Evolutionary conservation across 108 stramenopile genomes (phyloP).

Genomic region (Stephanodiscus triporus): DNA sequence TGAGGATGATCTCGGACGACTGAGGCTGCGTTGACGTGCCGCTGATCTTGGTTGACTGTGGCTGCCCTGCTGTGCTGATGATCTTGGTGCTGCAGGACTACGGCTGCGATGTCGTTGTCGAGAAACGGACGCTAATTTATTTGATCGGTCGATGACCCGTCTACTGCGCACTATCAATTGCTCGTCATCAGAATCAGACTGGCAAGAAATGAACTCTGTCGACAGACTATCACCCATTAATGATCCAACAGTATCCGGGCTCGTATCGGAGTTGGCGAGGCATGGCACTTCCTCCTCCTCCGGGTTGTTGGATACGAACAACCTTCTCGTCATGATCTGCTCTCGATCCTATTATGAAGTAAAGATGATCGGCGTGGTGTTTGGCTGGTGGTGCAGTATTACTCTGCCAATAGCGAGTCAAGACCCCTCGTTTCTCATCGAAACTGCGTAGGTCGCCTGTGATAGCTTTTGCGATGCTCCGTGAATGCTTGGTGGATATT

Average conservation of each 20-base stretch:
- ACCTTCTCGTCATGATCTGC: too few relatives aligned
- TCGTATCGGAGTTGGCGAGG: background rate
- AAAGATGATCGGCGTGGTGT: too few relatives aligned
- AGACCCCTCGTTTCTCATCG: too few relatives aligned
- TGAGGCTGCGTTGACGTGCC: background rate
- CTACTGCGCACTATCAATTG: background rate
- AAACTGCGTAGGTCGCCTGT: too few relatives aligned
- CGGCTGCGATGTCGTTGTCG: background rate
- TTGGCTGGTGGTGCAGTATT: too few relatives aligned
- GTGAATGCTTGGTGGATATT: too few relatives aligned
- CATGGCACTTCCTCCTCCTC: background rate
- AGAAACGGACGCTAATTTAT: background rate
- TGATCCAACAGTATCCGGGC: background rate
- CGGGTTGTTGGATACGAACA: too few relatives aligned
- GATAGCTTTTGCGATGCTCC: too few relatives aligned
- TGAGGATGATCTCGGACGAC: background rate
- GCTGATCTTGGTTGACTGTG: background rate
- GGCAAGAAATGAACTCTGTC: background rate
- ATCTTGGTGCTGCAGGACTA: too few relatives aligned
- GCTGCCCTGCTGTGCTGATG: background rate
- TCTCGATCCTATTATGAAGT: too few relatives aligned
- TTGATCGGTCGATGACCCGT: background rate
- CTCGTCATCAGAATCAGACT: background rate
- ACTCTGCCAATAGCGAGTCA: too few relatives aligned
- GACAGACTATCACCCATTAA: too few relatives aligned